These are phyloP conservation scores for Candida piceae DNA, from an alignment of 805 yeast genomes.

Conservation along the genomic window DNA sequence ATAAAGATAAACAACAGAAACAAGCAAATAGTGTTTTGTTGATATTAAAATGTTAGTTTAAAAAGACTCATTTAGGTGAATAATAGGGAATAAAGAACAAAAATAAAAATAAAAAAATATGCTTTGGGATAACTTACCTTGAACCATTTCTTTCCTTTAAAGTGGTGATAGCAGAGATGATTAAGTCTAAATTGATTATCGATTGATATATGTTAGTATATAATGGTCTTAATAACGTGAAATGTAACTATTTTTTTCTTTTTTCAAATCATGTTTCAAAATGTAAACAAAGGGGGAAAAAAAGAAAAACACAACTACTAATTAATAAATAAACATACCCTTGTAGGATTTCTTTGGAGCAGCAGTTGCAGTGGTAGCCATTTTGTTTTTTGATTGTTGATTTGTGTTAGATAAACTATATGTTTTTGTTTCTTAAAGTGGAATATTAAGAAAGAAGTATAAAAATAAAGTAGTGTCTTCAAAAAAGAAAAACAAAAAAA, in stretches of 20 bases:
- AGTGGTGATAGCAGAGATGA: conserved; percentile 60
- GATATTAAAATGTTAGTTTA: too few species aligned
- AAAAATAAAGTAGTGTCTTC: background rate
- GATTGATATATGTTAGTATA: background rate
- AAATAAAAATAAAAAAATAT: background rate
- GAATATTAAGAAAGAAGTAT: background rate
- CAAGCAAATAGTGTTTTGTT: too few species aligned
- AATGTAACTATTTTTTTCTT: too few species aligned
- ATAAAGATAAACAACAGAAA: conserved; percentile 1
- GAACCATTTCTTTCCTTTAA: conserved; percentile 81
- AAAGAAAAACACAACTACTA: background rate
- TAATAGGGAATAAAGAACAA: background rate
- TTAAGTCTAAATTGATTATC: conserved; percentile 40
- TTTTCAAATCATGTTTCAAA: background rate
- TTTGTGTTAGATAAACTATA: background rate
- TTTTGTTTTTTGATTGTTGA: conserved; percentile 10
- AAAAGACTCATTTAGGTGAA: background rate
- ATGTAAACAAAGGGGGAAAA: background rate
- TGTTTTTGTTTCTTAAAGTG: background rate
- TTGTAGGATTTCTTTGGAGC: conserved; percentile 40
- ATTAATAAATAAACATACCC: conserved; percentile 32
- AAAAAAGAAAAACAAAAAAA: background rate
- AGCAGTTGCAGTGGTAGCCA: conserved; percentile 34
- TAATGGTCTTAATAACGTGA: background rate
- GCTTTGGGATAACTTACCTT: conserved; percentile 35